phyloP scores from a whole-genome alignment of 2,329 filamentous ascomycete species.

The Diaporthe capsici region DNA sequence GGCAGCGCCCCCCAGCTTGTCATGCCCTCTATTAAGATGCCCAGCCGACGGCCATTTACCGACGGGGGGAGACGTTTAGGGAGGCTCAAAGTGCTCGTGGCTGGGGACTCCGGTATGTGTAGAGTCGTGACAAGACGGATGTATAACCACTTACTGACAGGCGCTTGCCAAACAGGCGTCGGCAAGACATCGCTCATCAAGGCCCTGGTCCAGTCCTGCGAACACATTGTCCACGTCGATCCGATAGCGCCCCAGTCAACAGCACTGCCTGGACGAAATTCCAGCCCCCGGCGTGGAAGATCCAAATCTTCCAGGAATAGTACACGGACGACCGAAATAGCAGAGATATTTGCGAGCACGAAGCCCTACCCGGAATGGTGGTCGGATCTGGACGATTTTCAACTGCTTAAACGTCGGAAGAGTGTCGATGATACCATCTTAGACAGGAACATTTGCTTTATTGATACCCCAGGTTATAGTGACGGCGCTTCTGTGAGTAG shows the following conservation, averaged over 20 bases:
- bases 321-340: constrained; percentile 60
- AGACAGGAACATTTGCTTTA: constrained; percentile 93
- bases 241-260: constrained; percentile 60
- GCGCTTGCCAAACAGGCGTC: constrained; percentile 66
- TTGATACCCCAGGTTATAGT: constrained; percentile 82
- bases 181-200: constrained; percentile 94
- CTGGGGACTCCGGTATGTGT: constrained; percentile 78
- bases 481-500: constrained; percentile 65
- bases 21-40: constrained; percentile 96
- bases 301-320: constrained; percentile 44
- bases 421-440: constrained; percentile 83
- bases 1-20: constrained; percentile 82
- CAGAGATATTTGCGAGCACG: constrained; percentile 84
- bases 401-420: constrained; percentile 71
- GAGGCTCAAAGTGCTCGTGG: constrained; percentile 88
- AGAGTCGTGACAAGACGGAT: neutral
- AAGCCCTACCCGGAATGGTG: constrained; percentile 92
- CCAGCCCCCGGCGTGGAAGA: constrained; percentile 42
- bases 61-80: constrained; percentile 87
- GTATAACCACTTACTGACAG: constrained; percentile 29
- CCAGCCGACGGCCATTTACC: constrained; percentile 89
- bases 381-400: constrained; percentile 80
- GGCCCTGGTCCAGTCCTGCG: constrained; percentile 86
- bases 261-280: constrained; percentile 43
- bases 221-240: constrained; percentile 96